A percentile compares a stretch with the other conserved stretches of the same genome.
Conservation (phyloP, 805 yeast genomes). For the Nakazawaea siamensis region DNA sequence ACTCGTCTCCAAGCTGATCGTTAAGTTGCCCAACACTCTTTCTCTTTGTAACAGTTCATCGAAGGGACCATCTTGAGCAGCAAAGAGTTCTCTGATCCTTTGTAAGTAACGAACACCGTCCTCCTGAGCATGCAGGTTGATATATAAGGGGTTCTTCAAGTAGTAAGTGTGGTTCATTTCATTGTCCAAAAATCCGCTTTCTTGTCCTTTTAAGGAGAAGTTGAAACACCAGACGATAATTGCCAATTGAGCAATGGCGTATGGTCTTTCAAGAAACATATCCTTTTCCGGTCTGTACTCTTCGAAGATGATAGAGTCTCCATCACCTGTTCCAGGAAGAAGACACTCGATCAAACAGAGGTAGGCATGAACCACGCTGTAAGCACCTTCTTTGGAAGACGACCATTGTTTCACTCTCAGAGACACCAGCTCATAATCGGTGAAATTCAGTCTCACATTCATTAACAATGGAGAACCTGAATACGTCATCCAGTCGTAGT, state of each 20-base stretch:
- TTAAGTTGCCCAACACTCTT: neutral
- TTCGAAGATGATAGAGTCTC: constrained; percentile 9
- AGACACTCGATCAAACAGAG: constrained; percentile 49
- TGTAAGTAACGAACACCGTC: constrained; percentile 38
- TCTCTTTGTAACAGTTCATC: constrained; percentile 1
- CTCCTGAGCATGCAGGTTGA: constrained; percentile 27
- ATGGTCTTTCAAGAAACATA: constrained; percentile 5
- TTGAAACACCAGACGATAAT: constrained; percentile 10
- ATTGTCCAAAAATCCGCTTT: constrained; percentile 17
- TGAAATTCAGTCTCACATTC: constrained; percentile 47
- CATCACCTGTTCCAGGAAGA: constrained; percentile 21
- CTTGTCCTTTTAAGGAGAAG: constrained; percentile 15
- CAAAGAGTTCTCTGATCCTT: constrained; percentile 26
- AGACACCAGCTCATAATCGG: constrained; percentile 42
- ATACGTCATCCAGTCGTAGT: constrained; percentile 65
- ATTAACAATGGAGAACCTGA: constrained; percentile 73
- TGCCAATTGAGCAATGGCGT: constrained; percentile 6
- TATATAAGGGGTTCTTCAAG: constrained; percentile 1
- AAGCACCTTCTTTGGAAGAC: constrained; percentile 30
- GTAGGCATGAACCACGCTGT: constrained; percentile 47
- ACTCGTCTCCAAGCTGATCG: neutral
- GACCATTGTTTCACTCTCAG: constrained; percentile 43
- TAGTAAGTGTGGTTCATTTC: constrained; percentile 13
- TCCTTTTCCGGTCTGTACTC: constrained; percentile 6
- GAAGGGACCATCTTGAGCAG: constrained; percentile 1